Evolutionary conservation across 2,329 filamentous ascomycete genomes (phyloP).

Genomic region (Blastomyces gilchristii): DNA sequence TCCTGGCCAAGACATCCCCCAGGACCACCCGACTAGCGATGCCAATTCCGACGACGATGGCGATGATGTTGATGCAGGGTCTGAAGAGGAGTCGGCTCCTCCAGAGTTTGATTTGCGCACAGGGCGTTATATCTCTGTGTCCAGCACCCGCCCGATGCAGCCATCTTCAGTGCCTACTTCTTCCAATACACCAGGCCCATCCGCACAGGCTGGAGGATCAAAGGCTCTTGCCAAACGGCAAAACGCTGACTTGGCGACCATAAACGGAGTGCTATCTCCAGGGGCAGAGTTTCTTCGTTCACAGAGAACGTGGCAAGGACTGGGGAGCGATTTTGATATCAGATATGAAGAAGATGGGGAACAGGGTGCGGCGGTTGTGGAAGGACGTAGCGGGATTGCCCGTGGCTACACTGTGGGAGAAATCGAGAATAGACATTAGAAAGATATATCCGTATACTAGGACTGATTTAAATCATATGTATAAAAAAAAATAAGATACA

Average conservation of each 20-base stretch:
- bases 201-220: slow-evolving; percentile 22
- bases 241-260: slow-evolving; percentile 63
- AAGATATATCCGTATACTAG: neutral
- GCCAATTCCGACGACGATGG: slow-evolving; percentile 37
- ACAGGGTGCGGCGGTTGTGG: slow-evolving; percentile 49
- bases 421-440: slow-evolving; percentile 29
- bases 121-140: slow-evolving; percentile 68
- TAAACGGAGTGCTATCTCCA: slow-evolving; percentile 81
- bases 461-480: too few relatives aligned
- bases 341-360: slow-evolving; percentile 48
- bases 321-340: slow-evolving; percentile 73
- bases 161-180: slow-evolving; percentile 24
- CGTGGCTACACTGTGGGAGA: slow-evolving; percentile 75
- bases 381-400: slow-evolving; percentile 79
- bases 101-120: slow-evolving; percentile 90
- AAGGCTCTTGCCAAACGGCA: slow-evolving; percentile 53
- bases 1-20: slow-evolving; percentile 24
- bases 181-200: slow-evolving; percentile 20
- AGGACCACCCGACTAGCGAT: neutral
- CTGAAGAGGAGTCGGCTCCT: slow-evolving; percentile 56
- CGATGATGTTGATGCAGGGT: slow-evolving; percentile 41
- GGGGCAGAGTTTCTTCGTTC: slow-evolving; percentile 78
- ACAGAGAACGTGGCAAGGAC: slow-evolving; percentile 78
- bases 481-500: neutral
- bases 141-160: slow-evolving; percentile 50